Conservation (phyloP, 192 early-diverging fungal species). For the Coemansia sp. region DNA sequence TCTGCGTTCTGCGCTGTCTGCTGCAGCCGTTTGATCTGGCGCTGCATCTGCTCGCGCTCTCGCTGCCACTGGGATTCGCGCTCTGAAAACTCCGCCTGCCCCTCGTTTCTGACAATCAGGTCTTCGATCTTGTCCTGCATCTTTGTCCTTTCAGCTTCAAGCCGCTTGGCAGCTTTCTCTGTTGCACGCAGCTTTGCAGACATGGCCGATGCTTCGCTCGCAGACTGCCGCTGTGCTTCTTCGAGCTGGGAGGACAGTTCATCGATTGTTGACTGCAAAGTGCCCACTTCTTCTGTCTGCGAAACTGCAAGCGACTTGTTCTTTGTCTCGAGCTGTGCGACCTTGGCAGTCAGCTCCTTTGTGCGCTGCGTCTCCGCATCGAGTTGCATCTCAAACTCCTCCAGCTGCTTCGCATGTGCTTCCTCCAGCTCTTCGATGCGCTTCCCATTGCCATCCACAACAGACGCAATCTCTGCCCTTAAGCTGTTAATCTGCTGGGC, state of each 20-base stretch:
- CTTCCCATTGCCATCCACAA: background rate
- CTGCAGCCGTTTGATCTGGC: conserved; percentile 39
- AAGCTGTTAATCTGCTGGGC: conserved; percentile 10
- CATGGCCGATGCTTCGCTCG: conserved; percentile 14
- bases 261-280: conserved; percentile 27
- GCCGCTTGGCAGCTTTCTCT: conserved; percentile 22
- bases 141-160: conserved; percentile 32
- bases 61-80: conserved; percentile 30
- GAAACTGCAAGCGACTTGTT: conserved; percentile 34
- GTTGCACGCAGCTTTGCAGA: conserved; percentile 19
- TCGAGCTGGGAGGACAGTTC: conserved; percentile 39
- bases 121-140: conserved; percentile 28
- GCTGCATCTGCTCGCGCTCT: conserved; percentile 45
- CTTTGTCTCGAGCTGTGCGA: conserved; percentile 26
- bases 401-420: conserved; percentile 15
- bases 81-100: conserved; percentile 19
- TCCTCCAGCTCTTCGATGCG: conserved; percentile 18
- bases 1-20: conserved; percentile 36
- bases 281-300: conserved; percentile 32
- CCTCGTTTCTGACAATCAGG: conserved; percentile 19
- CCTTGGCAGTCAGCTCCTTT: conserved; percentile 20
- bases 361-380: conserved; percentile 18
- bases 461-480: conserved; percentile 3
- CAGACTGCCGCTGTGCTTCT: conserved; percentile 21
- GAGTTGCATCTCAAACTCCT: conserved; percentile 23